Evolutionary conservation across 805 yeast genomes (phyloP), one percentile per base, ranked within the genome.

Genomic region (Suhomyces emberorum): DNA sequence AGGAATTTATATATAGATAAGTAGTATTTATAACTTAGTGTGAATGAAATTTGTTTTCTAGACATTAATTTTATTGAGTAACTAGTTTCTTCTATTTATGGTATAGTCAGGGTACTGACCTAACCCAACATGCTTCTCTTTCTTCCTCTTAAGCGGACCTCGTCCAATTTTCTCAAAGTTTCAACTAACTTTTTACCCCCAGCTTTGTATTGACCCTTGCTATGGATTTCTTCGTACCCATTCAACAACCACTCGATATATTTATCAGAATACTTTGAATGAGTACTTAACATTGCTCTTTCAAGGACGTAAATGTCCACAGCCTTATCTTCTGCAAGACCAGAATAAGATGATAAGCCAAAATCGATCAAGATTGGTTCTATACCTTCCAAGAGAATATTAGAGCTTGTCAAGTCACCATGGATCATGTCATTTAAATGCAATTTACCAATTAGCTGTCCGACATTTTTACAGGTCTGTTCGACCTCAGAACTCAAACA

Each of bases 241-340:
- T 78, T 72, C 42, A 89, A 61, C 4, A 88, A 51, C 88, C 91
- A 81, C 28, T 62, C 57, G 48, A 77, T 81, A 55, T 88, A 88
- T 28, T 57, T 50, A 1, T 70, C 72, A 2, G 95, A 71, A 51
- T 74, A 76, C 4, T 72, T 70, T 0, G 98, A 91, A 59, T 93
- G 98, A 1, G 98, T 93, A 47, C 96, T 86, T 20, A 78, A 63
- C 14, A 93, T 74, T 0, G 98, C 98, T 50, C 98, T 69, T 59
- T 93, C 98, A 42, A 93, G 62, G 8, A 93, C 98, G 51, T 93
- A 93, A 41, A 93, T 59, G 58, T 93, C 98, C n/a, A 93, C 98
- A 3, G 98, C 98, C 59, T 87, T 88, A 52, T 91, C 98, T 51
- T 93, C 98, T 0, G 84, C 74, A 43, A 88, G 56, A 1, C 73